Base-by-base conservation (phyloP, 2,329 filamentous ascomycete species). In the Fusarium decemcellulare region DNA sequence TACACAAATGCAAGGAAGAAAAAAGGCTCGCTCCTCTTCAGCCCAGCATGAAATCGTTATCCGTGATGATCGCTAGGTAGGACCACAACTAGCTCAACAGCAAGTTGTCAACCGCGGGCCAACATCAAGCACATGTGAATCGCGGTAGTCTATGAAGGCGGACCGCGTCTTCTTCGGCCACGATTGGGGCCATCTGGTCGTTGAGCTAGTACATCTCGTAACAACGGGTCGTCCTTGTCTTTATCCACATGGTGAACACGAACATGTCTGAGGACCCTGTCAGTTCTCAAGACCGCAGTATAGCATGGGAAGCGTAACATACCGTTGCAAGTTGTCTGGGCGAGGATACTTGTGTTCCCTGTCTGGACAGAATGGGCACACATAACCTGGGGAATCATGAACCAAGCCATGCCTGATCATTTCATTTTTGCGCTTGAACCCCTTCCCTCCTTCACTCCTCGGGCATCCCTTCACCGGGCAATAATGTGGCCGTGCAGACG, bases 321-420 rank as follows among this genome's bases (percentile, higher is more conserved):
- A 97, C 93, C 95, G 90, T 83, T 98, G 95, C 59, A 99, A 83
- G 84, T 98, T 98, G 79, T 99, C 96, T 36, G 96, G 96, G 72
- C 96, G 87, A 6, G 96, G 96, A 78, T 98, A 98, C 77, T 92
- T 95, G 79, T 98, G 95, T 78, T 98, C 94, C 71, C 94, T 88
- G 75, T 97, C 94, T 2, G 94, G 93, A 79, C 96, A 99, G 77
- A 98, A 98, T 0, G 96, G 96, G 79, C 96, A 99, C 32, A 97
- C 91, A 76, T 98, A 99, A 64, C 95, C 95, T 2, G 96, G 96
- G 8, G 94, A 97, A 70, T 94, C 92, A 76, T 99, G 96, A 5
- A 98, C 96, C 4, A 98, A 87, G 1, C 95, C 95, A 76, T 92
- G 90, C 30, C 90, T 81, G 48, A 92, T 92, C 90, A 92, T 91